Percentiles rank a stretch among this genome's conserved stretches.
phyloP scores from a whole-genome alignment of 2,329 filamentous ascomycete species.

The Penicillium sp. region DNA sequence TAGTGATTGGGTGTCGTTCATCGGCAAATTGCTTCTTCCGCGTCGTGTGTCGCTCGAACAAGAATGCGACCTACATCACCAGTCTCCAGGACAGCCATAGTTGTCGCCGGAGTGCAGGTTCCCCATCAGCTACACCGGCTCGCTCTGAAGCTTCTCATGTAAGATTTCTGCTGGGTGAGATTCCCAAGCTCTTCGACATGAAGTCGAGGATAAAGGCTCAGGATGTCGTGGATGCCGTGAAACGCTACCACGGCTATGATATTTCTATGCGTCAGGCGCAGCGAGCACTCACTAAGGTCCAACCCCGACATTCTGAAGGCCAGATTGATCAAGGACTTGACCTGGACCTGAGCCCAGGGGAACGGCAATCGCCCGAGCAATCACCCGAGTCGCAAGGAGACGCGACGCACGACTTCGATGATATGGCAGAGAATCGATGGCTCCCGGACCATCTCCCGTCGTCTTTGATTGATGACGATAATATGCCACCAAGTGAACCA shows the following conservation, averaged over 20 bases:
- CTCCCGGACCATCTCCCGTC: constrained; percentile 31
- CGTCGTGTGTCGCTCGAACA: constrained; percentile 43
- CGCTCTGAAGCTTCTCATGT: constrained; percentile 45
- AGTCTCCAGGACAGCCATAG: constrained; percentile 42
- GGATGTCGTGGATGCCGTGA: constrained; percentile 43
- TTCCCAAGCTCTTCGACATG: constrained; percentile 44
- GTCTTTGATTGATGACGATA: constrained; percentile 28
- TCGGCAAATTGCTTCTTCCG: constrained; percentile 42
- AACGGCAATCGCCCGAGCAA: constrained; percentile 28
- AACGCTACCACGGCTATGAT: constrained; percentile 44
- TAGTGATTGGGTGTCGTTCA: constrained; percentile 44
- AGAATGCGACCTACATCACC: constrained; percentile 43
- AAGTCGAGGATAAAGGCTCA: constrained; percentile 38
- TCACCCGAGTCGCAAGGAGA: constrained; percentile 30
- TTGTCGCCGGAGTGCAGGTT: constrained; percentile 34
- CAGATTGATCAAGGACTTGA: constrained; percentile 25
- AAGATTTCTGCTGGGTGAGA: constrained; percentile 40
- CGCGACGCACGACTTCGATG: constrained; percentile 25
- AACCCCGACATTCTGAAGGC: constrained; percentile 29
- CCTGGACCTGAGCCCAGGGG: constrained; percentile 26
- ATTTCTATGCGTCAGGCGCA: constrained; percentile 44
- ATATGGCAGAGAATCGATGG: constrained; percentile 36
- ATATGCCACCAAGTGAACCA: constrained; percentile 25
- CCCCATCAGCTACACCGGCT: constrained; percentile 34
- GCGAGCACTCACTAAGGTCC: constrained; percentile 38